Percentiles rank a stretch among this genome's conserved stretches.
These are phyloP conservation scores for Tricholoma bakamatsutake DNA, from an alignment of 768 basidiomycete genomes.

Conservation along the genomic window DNA sequence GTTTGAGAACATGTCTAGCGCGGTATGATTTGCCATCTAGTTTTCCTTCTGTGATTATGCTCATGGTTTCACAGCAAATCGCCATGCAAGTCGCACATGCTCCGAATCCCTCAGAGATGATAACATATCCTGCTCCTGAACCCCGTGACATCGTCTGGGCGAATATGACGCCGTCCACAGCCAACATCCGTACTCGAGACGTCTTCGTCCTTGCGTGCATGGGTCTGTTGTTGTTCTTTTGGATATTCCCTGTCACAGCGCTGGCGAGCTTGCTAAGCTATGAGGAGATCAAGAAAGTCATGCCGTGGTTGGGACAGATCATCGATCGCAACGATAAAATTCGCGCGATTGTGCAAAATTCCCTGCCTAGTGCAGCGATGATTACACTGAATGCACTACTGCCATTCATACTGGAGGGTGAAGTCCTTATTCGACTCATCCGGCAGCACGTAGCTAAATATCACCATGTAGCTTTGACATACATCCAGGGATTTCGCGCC, in stretches of 20 bases:
- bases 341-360: slow-evolving; percentile 89
- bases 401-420: slow-evolving; percentile 88
- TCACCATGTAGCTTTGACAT: slow-evolving; percentile 53
- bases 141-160: slow-evolving; percentile 96
- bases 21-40: slow-evolving; percentile 44
- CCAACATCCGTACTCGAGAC: slow-evolving; percentile 59
- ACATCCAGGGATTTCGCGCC: slow-evolving; percentile 86
- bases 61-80: slow-evolving; percentile 53
- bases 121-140: slow-evolving; percentile 80
- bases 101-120: slow-evolving; percentile 55
- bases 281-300: slow-evolving; percentile 84
- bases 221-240: slow-evolving; percentile 76
- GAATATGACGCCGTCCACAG: slow-evolving; percentile 67
- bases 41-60: neutral
- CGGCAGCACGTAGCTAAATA: neutral
- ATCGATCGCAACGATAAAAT: slow-evolving; percentile 80
- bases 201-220: slow-evolving; percentile 66
- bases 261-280: slow-evolving; percentile 88
- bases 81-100: slow-evolving; percentile 82
- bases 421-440: slow-evolving; percentile 7
- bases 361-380: slow-evolving; percentile 86
- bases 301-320: slow-evolving; percentile 82
- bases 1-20: slow-evolving; percentile 92
- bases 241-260: slow-evolving; percentile 86
- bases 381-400: slow-evolving; percentile 84